Evolutionary conservation across 257 asterid species (phyloP), one percentile per base, ranked within the genome.

Genomic region (Solanum sitiens): DNA sequence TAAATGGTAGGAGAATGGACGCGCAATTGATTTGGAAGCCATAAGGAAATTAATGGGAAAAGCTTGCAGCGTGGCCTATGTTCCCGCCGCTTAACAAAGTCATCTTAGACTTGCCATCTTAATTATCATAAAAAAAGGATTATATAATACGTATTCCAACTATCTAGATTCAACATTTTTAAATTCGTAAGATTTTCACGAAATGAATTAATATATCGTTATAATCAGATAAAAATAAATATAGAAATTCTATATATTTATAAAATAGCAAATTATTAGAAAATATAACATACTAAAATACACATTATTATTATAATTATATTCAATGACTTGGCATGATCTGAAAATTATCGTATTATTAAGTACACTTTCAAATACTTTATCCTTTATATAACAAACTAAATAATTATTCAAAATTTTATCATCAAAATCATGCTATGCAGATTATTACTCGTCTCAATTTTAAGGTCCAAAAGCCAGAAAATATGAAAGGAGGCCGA

Each of bases 11-110:
- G 91, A 88, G 76, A 86, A 71, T 88, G 92, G 90, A 87, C 95
- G 92, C 95, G 94, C 89, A 88, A 30, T 79, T 85, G 39, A 30
- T 9, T 88, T 92, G 15, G 47, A 86, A 84, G 88, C 92, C 93
- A 83, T 75, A 63, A 87, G 44, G 32, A 44, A 27, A 12, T 61
- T 74, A 87, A 88, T 88, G 86, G 87, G 84, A 86, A 45, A 75
- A 86, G 65, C 85, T 50, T 21, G 84, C 89, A 90, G 92, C 83
- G 85, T 82, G 85, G 70, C 45, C 32, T 50, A 50, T 16, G 45
- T 30, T 18, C 70, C 67, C 20, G 25, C 68, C 68, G 85, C 67
- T 80, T 27, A 15, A 13, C 1, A 45, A 47, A 79, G 42, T 45
- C 84, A 8, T 80, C 68, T 76, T 25, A 25, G 40, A 15, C 37